phyloP scores from a whole-genome alignment of 192 early-diverging fungal genomes.

The Mortierella claussenii region DNA sequence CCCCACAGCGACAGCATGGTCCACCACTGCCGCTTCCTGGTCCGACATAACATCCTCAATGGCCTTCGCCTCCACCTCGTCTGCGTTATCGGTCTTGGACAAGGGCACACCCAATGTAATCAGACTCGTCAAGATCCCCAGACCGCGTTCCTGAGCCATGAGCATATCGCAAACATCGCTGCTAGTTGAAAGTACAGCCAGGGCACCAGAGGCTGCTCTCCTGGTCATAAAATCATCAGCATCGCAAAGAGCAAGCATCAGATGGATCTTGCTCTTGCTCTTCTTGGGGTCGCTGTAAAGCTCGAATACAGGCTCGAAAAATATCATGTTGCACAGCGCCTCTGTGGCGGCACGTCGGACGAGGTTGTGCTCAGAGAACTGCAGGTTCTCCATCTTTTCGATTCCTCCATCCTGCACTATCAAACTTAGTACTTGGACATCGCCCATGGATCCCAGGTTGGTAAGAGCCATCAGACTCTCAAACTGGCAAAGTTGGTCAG shows the following conservation, averaged over 20 bases:
- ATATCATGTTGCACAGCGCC: conserved; percentile 93
- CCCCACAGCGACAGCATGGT: conserved; percentile 35
- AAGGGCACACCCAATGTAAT: conserved; percentile 53
- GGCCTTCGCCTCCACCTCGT: conserved; percentile 48
- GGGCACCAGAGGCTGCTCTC: conserved; percentile 84
- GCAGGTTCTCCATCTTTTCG: conserved; percentile 75
- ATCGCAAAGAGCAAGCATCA: conserved; percentile 88
- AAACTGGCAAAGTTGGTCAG: conserved; percentile 79
- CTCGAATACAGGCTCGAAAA: conserved; percentile 82
- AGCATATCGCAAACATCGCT: conserved; percentile 68
- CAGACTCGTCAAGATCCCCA: conserved; percentile 64
- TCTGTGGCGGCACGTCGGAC: conserved; percentile 92
- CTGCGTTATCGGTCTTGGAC: conserved; percentile 9
- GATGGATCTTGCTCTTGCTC: conserved; percentile 69
- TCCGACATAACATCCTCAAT: conserved; percentile 54
- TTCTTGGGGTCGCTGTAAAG: conserved; percentile 67
- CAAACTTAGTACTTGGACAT: conserved; percentile 49
- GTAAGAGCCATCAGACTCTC: conserved; percentile 95
- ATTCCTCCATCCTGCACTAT: conserved; percentile 70
- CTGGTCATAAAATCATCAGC: conserved; percentile 87
- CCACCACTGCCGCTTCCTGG: conserved; percentile 34
- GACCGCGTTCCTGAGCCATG: conserved; percentile 62
- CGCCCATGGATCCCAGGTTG: conserved; percentile 83
- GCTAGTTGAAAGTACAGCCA: conserved; percentile 81
- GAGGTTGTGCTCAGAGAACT: conserved; percentile 83